Base-by-base conservation (phyloP, 495 filamentous ascomycete species). In the Sporormia fimetaria region DNA sequence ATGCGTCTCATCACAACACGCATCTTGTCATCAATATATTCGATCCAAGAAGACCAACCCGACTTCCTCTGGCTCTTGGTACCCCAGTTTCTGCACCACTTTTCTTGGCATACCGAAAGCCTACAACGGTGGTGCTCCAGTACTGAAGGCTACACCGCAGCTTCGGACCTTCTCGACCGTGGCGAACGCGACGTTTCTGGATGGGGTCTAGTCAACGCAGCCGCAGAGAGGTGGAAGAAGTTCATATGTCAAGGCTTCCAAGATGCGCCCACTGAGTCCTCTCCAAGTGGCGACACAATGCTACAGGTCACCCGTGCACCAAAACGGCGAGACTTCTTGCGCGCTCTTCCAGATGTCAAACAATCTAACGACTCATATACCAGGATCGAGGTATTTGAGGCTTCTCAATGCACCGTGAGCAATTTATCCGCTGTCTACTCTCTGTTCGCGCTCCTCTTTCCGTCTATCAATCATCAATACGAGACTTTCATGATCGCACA, bases 381-480 rank as follows among this genome's bases (percentile, higher is more conserved):
- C 8, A 33, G 40, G 15, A 20, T 44, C 15, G 42, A 57, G 17
- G 41, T 12, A 25, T 21, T 61, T 2, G 44, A 53, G 3, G 44
- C 53, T 2, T 27, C 38, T 2, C 44, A 62, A 7, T 68, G 64
- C 42, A 44, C 42, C 10, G 48, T 81, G 3, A 75, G 81, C 43
- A 67, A 56, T 17, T 60, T 85, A 1, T 79, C 85, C 0, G 59
- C 68, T 20, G 55, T 60, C 11, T 76, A 76, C 40, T 67, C 73
- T 1, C 66, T 76, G 17, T 74, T 93, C 42, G 81, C 76, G 1
- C 64, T 80, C 11, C 68, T 92, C 23, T 67, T 93, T 17, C 85
- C 90, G 0, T 76, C 79, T 0, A 76, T 95, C 6, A 61, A 82
- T 4, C 71, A 81, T 39, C 70, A 71, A n/a, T 49, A 88, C 12